Base-by-base conservation (phyloP, 768 basidiomycete genomes). In the Dioszegia aurantiaca region DNA sequence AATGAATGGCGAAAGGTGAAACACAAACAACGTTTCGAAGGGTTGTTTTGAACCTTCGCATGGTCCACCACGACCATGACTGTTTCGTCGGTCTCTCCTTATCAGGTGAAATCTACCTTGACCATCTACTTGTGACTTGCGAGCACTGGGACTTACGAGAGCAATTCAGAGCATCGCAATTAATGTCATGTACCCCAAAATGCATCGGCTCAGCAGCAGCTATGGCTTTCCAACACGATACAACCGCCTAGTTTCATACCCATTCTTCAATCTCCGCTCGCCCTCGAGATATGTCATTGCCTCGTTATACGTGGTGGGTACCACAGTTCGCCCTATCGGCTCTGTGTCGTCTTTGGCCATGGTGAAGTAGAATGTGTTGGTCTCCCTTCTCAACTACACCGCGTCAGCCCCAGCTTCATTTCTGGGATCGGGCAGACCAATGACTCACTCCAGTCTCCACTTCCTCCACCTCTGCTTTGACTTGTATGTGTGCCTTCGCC, bases 261-360 rank as follows among this genome's bases (percentile, higher is more conserved):
- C 87, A 42, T 87, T 76, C 68, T 86, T 85, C 6, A 89, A 78
- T 1, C 87, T 84, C 4, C 89, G 80, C 58, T 82, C 83, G 0
- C 86, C 88, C 73, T 90, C 89, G 23, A 91, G 77, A 85, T 88
- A 91, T 24, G 84, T 76, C 88, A 92, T 91, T 5, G 87, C 85
- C 72, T 90, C 90, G 85, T 76, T 33, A 58, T 64, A 69, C 2
- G 63, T 69, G 23, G 54, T 46, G 6, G 61, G 69, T 40, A 60
- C 56, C 40, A 76, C 71, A 1, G 65, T 69, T 42, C 64, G 55
- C 21, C 69, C 68, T 4, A 75, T 56, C n/a, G 69, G 69, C 46
- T 67, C 40, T 21, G 56, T 48, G 31, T 66, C 64, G 21, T 60
- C 64, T 41, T 46, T 49, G 10, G 70, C 55, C 57, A 65, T 56